Evolutionary conservation across 1,284 basidiomycete species (phyloP), one percentile per base, ranked within the genome.

Genomic region (Sporisorium reilianum): DNA sequence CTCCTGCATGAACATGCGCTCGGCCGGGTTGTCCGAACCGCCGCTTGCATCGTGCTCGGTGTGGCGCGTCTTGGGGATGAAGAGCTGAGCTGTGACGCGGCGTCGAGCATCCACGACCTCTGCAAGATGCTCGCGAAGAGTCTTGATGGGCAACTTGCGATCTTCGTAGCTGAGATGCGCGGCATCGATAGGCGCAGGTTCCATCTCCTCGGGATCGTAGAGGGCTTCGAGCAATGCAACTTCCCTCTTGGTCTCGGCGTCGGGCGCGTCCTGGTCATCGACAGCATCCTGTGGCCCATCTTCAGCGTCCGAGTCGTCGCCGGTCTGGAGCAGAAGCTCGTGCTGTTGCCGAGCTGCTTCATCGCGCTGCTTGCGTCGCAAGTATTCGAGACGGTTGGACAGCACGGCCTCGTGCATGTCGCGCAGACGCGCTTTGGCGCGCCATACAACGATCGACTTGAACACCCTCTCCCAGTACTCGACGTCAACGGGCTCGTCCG

Each of bases 401-500:
- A 99, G 91, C 5, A 99, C 95, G 25, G 96, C 91, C 86, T 98
- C 95, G 85, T 99, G 97, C 67, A 98, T 88, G 65, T 89, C 90
- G 82, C 93, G 93, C 51, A 99, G 88, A 80, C 95, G 95, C 9
- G 94, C 92, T 87, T 97, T 97, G n/a, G 97, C 93, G 85, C 97
- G 97, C 91, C 94, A 97, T 1, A 99, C 95, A n/a, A 97, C 88
- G 42, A 99, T 87, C 83, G 93, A 95, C 85, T 93, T 93, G 64
- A 99, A 86, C 7, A 99, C 87, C 40, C 90, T 88, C 85, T 98
- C 96, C 97, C 97, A 99, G 84, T 99, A 99, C 85, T 99, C 97
- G 14, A 91, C 92, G 85, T 99, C 97, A 41, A 99, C 89, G 1
- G 95, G 94, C 85, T 98, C 95, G 32, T 94, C 93, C 65, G 93